These are phyloP conservation scores for Vickermania spadyakhi DNA, from an alignment of 208 protist genomes.

Conservation along the genomic window DNA sequence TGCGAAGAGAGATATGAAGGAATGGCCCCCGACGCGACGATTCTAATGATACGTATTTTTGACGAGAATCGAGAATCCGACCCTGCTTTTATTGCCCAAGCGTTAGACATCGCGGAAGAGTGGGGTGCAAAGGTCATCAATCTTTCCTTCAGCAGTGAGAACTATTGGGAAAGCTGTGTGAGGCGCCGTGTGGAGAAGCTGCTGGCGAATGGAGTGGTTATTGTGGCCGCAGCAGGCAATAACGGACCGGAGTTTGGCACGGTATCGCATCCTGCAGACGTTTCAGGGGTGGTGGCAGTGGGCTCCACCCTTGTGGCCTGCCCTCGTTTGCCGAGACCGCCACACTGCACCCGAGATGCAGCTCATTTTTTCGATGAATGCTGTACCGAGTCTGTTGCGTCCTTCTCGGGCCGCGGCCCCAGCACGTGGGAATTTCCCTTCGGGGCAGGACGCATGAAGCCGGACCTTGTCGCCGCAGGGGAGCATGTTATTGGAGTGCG, in stretches of 20 bases:
- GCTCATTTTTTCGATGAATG: neutral
- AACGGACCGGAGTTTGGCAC: conserved; percentile 92
- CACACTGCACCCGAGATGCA: neutral
- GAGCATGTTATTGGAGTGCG: conserved; percentile 23
- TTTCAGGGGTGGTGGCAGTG: conserved; percentile 93
- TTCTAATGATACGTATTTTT: conserved; percentile 95
- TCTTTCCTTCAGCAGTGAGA: conserved; percentile 94
- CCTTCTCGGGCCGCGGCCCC: conserved; percentile 91
- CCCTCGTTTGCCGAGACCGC: neutral
- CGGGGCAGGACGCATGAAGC: conserved; percentile 92
- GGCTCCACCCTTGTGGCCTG: conserved; percentile 33
- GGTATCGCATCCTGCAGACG: conserved; percentile 95
- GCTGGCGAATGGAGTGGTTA: conserved; percentile 75
- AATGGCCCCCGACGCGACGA: conserved; percentile 86
- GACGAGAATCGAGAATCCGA: conserved; percentile 68
- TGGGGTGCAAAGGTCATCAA: conserved; percentile 89
- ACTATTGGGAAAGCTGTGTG: conserved; percentile 81
- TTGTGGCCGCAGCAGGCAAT: conserved; percentile 97
- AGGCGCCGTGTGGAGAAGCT: conserved; percentile 89
- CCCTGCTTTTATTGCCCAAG: conserved; percentile 93
- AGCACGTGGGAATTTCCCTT: conserved; percentile 93
- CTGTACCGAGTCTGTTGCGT: conserved; percentile 22
- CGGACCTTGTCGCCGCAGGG: conserved; percentile 93
- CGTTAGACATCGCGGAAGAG: conserved; percentile 49
- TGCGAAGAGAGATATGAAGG: conserved; percentile 33